Percentiles rank a stretch among this genome's conserved stretches.
Evolutionary conservation across 2,329 filamentous ascomycete species (phyloP).

Genomic region (Diplocarpon rosae): DNA sequence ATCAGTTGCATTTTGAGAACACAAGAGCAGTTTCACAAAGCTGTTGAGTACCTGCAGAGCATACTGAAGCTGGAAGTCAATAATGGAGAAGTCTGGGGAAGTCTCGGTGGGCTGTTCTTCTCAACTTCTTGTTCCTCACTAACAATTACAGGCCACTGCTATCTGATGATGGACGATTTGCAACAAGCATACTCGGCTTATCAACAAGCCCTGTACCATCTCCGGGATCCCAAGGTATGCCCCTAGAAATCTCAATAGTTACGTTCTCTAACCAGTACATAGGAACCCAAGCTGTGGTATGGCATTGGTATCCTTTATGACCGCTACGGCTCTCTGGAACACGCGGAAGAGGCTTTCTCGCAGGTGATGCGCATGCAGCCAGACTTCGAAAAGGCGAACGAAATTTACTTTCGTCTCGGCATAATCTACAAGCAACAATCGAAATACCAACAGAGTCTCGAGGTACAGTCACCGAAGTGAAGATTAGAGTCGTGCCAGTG

Average conservation of each 20-base stretch:
- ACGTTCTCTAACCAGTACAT: background rate
- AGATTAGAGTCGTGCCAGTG: constrained; percentile 1
- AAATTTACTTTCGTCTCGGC: constrained; percentile 97
- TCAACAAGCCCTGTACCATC: constrained; percentile 86
- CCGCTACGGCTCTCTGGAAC: constrained; percentile 88
- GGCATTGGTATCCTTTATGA: constrained; percentile 97
- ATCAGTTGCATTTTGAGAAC: constrained; percentile 86
- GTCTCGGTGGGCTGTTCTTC: constrained; percentile 56
- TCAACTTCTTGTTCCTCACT: constrained; percentile 9
- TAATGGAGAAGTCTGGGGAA: constrained; percentile 95
- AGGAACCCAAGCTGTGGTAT: constrained; percentile 98
- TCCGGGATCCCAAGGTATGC: constrained; percentile 78
- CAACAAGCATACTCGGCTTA: constrained; percentile 96
- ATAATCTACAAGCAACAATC: constrained; percentile 99
- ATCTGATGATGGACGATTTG: constrained; percentile 95
- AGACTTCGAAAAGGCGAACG: constrained; percentile 95
- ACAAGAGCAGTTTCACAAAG: constrained; percentile 87
- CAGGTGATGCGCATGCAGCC: constrained; percentile 99
- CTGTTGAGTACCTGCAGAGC: constrained; percentile 82
- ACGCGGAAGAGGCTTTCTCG: constrained; percentile 95
- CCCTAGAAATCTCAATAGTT: background rate
- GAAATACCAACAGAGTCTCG: constrained; percentile 84
- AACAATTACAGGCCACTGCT: constrained; percentile 68
- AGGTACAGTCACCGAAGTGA: constrained; percentile 44
- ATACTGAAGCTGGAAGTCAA: constrained; percentile 81